A percentile compares a stretch with the other conserved stretches of the same genome.
Evolutionary conservation across 2,329 filamentous ascomycete species (phyloP).

Genomic region (Penicillium verrucosum): DNA sequence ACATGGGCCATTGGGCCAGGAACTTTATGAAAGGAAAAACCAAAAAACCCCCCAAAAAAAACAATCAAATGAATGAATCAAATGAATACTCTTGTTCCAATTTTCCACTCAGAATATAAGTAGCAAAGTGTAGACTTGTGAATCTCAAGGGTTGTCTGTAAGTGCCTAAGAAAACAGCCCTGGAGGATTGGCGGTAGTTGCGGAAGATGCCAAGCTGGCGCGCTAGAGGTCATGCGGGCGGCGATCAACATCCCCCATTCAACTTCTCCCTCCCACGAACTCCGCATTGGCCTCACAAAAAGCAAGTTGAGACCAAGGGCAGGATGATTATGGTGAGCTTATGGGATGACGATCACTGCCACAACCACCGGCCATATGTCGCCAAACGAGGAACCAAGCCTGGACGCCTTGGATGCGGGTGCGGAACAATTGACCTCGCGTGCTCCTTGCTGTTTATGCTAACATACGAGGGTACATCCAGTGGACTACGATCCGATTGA

Average conservation of each 20-base stretch:
- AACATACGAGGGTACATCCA: conserved; percentile 30
- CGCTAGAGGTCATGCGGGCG: conserved; percentile 13
- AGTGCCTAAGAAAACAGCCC: background rate
- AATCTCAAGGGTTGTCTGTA: background rate
- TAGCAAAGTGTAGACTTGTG: background rate
- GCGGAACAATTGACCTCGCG: conserved; percentile 17
- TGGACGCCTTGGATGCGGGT: conserved; percentile 47
- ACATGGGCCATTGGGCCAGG: conserved; percentile 12
- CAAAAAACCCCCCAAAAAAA: background rate
- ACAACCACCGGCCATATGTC: conserved; percentile 37
- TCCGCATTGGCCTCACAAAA: conserved; percentile 14
- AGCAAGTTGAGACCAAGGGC: conserved; percentile 14
- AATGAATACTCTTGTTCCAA: background rate
- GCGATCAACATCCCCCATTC: conserved; percentile 9
- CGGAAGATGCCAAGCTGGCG: conserved; percentile 19
- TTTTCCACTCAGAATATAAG: background rate
- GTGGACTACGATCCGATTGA: conserved; percentile 88
- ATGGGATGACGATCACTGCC: conserved; percentile 38
- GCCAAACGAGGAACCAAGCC: conserved; percentile 35
- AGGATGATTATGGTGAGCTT: conserved; percentile 24
- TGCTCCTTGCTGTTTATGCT: conserved; percentile 7
- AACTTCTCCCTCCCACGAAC: conserved; percentile 10
- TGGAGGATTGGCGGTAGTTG: conserved; percentile 6
- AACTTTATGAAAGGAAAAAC: conserved; percentile 1
- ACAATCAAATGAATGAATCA: conserved; percentile 1